Base-by-base conservation (phyloP, 2,329 filamentous ascomycete genomes). In the Paraphaeosphaeria minitans region DNA sequence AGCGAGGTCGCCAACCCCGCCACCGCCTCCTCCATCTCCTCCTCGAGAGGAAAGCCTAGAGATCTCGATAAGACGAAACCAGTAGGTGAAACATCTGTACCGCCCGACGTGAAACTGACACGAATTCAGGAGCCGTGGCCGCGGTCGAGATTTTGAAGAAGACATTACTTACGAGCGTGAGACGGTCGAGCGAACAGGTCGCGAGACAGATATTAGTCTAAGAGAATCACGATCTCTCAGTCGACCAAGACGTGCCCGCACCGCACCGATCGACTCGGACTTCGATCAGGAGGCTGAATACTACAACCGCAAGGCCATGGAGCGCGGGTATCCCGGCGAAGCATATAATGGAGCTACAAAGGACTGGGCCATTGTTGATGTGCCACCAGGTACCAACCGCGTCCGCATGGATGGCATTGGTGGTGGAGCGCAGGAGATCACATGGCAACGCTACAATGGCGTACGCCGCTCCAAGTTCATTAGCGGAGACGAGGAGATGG, bases 391-490 rank as follows among this genome's bases (percentile, higher is more conserved):
- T 58, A 94, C 91, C 0, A 89, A 91, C 78, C 86, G 89, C 42
- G 89, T 95, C n/a, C 85, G 85, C 55, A 89, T 95, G 89, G 90
- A 95, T 66, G 91, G 91, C 54, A 83, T 86, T 24, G 91, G 91
- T 21, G 90, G 90, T 49, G 89, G 83, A n/a, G 82, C 81, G 39
- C 89, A 92, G 62, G 91, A 95, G 67, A 87, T 93, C 48, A 89
- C 85, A 21, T 95, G 90, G 89, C 84, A 90, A 72, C 86, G 86
- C 66, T 93, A 93, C 76, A 93, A 89, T 71, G 92, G 92, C 54
- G 88, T 92, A 51, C 83, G 91, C 58, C 82, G 90, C 64, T 87
- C 89, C 62, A 89, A 89, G 70, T 93, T 94, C 78, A 82, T 89
- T 50, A 85, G 89, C 3, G 89, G 91, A 59, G 88, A 69, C 29